phyloP scores from a whole-genome alignment of 2,329 filamentous ascomycete species.

The Aspergillus sp. region DNA sequence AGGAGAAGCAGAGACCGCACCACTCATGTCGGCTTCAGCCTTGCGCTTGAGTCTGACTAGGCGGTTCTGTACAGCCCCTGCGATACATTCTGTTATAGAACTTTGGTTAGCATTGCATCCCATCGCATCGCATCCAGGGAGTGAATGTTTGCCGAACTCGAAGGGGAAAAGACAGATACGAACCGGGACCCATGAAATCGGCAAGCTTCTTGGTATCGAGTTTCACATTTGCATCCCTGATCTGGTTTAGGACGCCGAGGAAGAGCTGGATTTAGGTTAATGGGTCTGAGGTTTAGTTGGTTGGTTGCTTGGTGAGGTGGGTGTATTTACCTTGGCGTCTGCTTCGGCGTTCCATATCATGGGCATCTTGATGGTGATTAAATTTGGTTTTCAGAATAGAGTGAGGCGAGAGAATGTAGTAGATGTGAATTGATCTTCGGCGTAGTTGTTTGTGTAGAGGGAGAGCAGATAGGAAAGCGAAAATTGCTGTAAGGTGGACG shows the following conservation, averaged over 20 bases:
- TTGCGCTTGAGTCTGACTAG: background rate
- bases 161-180: background rate
- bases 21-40: background rate
- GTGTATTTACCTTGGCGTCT: background rate
- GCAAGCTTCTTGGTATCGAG: constrained; percentile 4
- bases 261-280: constrained; percentile 3
- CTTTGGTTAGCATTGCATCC: background rate
- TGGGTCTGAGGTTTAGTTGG: background rate
- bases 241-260: constrained; percentile 4
- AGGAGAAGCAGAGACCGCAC: background rate
- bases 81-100: background rate
- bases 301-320: background rate
- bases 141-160: background rate
- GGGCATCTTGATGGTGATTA: background rate
- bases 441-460: too few relatives aligned
- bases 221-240: constrained; percentile 4
- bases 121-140: background rate
- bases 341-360: constrained; percentile 9
- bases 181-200: constrained; percentile 6
- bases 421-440: background rate
- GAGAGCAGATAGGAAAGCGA: background rate
- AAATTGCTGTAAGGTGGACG: background rate
- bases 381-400: background rate
- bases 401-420: background rate
- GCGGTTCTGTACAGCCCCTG: constrained; percentile 2